phyloP scores from a whole-genome alignment of 768 basidiomycete genomes.

The Leccinellum luteum region DNA sequence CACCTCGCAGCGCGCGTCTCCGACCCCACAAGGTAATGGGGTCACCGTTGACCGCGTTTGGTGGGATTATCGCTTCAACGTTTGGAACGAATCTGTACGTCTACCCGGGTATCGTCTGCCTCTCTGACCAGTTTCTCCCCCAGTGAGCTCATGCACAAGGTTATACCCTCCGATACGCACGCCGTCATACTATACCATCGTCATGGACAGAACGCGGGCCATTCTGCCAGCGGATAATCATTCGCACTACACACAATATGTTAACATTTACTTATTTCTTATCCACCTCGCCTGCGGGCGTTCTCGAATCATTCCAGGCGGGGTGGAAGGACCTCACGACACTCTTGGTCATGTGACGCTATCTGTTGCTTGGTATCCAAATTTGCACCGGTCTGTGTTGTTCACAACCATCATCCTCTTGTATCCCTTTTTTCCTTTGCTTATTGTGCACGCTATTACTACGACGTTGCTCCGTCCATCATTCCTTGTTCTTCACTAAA shows the following conservation, averaged over 20 bases:
- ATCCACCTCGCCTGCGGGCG: conserved; percentile 15
- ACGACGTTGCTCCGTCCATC: background rate
- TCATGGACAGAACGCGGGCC: conserved; percentile 28
- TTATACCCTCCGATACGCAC: conserved; percentile 26
- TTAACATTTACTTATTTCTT: conserved; percentile 28
- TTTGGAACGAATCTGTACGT: conserved; percentile 54
- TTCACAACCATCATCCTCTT: conserved; percentile 10
- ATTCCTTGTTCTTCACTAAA: conserved; percentile 4
- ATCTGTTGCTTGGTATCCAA: conserved; percentile 19
- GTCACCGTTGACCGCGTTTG: conserved; percentile 65
- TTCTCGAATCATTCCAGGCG: conserved; percentile 10
- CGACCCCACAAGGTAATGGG: conserved; percentile 44
- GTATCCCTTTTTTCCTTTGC: conserved; percentile 8
- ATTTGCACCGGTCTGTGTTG: conserved; percentile 10
- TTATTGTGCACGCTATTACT: conserved; percentile 15
- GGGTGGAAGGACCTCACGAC: conserved; percentile 11
- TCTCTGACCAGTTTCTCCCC: conserved; percentile 8
- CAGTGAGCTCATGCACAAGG: conserved; percentile 20
- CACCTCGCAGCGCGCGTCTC: conserved; percentile 32
- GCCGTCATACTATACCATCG: conserved; percentile 28
- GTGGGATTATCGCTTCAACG: conserved; percentile 62
- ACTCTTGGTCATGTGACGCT: conserved; percentile 31
- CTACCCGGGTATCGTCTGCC: background rate
- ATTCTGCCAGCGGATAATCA: conserved; percentile 29
- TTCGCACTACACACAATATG: conserved; percentile 28